Evolutionary conservation across 73 alveolate species (phyloP).

Genomic region (Stentor coeruleus): DNA sequence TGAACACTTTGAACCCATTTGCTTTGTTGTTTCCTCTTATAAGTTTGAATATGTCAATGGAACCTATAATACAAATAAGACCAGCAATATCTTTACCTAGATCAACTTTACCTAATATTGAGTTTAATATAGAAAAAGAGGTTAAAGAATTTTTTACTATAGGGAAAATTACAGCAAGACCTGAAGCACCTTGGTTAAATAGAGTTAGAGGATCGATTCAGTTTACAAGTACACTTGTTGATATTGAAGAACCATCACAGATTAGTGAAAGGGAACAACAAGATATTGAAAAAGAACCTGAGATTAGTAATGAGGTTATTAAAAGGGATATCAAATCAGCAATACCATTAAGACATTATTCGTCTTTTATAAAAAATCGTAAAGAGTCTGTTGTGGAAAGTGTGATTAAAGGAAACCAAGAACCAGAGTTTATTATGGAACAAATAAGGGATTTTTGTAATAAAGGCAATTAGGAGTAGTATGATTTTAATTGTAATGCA

Average conservation of each 20-base stretch:
- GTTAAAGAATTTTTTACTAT: slow-evolving; percentile 4
- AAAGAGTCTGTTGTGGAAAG: too few species aligned
- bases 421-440: too few species aligned
- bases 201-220: slow-evolving; percentile 6
- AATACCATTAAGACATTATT: slow-evolving; percentile 19
- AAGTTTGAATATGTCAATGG: background rate
- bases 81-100: slow-evolving; percentile 20
- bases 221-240: background rate
- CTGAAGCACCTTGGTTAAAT: slow-evolving; percentile 23
- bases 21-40: background rate
- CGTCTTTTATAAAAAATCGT: background rate
- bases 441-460: too few species aligned
- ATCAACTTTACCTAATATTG: background rate
- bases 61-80: slow-evolving; percentile 7
- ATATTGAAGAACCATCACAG: background rate
- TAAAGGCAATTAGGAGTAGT: too few species aligned
- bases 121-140: background rate
- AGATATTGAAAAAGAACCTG: too few species aligned
- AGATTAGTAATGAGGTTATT: background rate
- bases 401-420: too few species aligned
- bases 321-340: background rate
- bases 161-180: background rate
- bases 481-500: too few species aligned
- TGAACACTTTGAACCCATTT: background rate
- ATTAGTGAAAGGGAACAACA: background rate